Percentiles rank a stretch among this genome's conserved stretches.
Conservation (phyloP, 768 basidiomycete species). For the Suillus brevipes region DNA sequence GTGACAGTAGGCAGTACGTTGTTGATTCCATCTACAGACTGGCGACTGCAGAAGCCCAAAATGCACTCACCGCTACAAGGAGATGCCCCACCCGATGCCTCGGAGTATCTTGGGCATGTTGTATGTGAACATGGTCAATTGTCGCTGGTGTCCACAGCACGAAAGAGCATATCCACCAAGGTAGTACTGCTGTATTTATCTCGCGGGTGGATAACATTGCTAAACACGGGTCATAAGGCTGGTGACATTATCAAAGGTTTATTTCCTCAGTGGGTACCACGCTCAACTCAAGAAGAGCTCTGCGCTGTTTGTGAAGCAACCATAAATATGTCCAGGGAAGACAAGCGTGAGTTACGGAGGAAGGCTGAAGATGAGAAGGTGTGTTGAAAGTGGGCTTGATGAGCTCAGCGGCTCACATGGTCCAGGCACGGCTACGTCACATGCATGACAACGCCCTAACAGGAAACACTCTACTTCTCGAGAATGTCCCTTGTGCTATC, state of each 20-base stretch:
- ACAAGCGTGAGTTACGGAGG: slow-evolving; percentile 60
- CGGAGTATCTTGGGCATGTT: slow-evolving; percentile 58
- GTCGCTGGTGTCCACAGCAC: slow-evolving; percentile 52
- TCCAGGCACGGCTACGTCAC: slow-evolving; percentile 60
- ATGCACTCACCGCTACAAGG: slow-evolving; percentile 62
- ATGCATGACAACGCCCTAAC: slow-evolving; percentile 58
- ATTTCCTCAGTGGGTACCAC: slow-evolving; percentile 67
- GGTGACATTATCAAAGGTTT: slow-evolving; percentile 51
- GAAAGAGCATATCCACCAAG: slow-evolving; percentile 62
- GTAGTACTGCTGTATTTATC: slow-evolving; percentile 35
- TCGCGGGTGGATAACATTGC: not conserved
- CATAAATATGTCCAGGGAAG: slow-evolving; percentile 56
- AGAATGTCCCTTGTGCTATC: slow-evolving; percentile 55
- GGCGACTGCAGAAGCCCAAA: slow-evolving; percentile 68
- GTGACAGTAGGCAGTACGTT: slow-evolving; percentile 10
- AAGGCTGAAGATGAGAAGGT: slow-evolving; percentile 83
- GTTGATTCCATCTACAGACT: slow-evolving; percentile 50
- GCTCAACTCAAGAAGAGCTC: slow-evolving; percentile 47
- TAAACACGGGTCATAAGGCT: slow-evolving; percentile 45
- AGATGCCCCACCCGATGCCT: slow-evolving; percentile 70
- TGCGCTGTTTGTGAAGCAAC: slow-evolving; percentile 67
- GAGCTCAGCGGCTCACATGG: slow-evolving; percentile 11
- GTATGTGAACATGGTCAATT: slow-evolving; percentile 70
- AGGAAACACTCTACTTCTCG: slow-evolving; percentile 44
- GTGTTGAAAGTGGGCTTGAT: slow-evolving; percentile 6